Conservation (phyloP, 73 alveolate species). For the Tetrahymena elliotti region DNA sequence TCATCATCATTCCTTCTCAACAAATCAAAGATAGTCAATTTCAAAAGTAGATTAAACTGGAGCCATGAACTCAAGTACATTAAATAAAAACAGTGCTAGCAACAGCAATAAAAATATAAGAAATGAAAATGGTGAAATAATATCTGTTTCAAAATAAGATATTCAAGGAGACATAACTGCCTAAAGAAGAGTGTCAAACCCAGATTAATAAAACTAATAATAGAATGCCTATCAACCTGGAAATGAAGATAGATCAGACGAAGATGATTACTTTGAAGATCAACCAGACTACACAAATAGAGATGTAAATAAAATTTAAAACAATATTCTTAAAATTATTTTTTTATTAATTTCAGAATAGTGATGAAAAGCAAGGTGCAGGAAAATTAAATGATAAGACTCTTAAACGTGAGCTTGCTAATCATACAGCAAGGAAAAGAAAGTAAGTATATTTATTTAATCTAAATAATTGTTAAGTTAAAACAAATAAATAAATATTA, state of each 20-base stretch:
- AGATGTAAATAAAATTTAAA: background rate
- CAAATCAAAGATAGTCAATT: background rate
- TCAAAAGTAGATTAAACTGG: background rate
- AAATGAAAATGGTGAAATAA: background rate
- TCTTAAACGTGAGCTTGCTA: background rate
- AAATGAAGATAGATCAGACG: background rate
- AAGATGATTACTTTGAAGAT: background rate
- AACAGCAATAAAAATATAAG: background rate
- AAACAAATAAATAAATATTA: background rate
- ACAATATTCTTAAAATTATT: background rate
- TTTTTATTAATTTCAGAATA: background rate
- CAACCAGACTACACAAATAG: background rate
- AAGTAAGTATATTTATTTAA: no score
- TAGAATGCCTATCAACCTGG: background rate
- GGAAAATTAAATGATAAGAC: background rate
- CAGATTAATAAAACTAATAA: background rate
- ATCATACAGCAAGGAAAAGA: background rate
- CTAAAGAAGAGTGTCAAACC: background rate
- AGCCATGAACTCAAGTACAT: background rate
- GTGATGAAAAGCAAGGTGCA: background rate
- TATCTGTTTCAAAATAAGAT: background rate
- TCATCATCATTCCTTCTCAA: background rate
- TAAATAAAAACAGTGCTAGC: background rate
- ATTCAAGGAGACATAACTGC: background rate
- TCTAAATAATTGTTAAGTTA: no score